Evolutionary conservation across 805 yeast genomes (phyloP).

Genomic region (Wickerhamiella azymoides): DNA sequence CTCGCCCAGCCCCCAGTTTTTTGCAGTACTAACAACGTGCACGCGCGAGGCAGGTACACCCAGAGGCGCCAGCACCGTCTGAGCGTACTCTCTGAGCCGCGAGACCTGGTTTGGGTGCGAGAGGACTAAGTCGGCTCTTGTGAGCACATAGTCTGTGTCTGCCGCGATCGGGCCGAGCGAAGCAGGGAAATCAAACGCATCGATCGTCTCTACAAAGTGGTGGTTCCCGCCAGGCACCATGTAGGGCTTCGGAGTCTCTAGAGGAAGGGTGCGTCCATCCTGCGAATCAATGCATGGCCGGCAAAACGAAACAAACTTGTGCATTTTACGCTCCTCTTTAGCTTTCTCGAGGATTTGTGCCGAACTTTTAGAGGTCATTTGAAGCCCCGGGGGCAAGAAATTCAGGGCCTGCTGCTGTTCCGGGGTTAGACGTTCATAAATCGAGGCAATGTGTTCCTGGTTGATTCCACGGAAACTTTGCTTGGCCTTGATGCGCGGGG

Average conservation of each 20-base stretch:
- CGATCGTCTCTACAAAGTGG: constrained; percentile 42
- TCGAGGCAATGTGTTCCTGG: not conserved
- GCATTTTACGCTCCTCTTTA: constrained; percentile 5
- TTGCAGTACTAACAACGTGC: constrained; percentile 36
- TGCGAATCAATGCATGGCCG: constrained; percentile 16
- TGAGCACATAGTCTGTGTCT: constrained; percentile 25
- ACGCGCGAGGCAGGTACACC: constrained; percentile 31
- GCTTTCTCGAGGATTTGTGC: not conserved
- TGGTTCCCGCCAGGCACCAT: constrained; percentile 34
- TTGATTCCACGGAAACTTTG: not conserved
- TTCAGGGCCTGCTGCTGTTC: constrained; percentile 13
- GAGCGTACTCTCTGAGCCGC: constrained; percentile 20
- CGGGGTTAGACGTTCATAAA: constrained; percentile 9
- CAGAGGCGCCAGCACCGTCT: constrained; percentile 25
- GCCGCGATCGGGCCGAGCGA: constrained; percentile 26
- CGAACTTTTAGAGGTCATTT: not conserved
- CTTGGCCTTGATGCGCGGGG: not conserved
- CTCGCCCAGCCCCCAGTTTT: constrained; percentile 36
- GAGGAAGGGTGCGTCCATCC: constrained; percentile 7
- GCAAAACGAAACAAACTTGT: constrained; percentile 15
- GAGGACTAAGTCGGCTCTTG: constrained; percentile 34
- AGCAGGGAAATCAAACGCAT: constrained; percentile 61
- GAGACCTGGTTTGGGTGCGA: constrained; percentile 15
- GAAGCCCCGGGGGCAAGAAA: constrained; percentile 2
- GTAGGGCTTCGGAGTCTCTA: constrained; percentile 13